Conservation (phyloP, 495 filamentous ascomycete genomes). For the Xylaria sp. region DNA sequence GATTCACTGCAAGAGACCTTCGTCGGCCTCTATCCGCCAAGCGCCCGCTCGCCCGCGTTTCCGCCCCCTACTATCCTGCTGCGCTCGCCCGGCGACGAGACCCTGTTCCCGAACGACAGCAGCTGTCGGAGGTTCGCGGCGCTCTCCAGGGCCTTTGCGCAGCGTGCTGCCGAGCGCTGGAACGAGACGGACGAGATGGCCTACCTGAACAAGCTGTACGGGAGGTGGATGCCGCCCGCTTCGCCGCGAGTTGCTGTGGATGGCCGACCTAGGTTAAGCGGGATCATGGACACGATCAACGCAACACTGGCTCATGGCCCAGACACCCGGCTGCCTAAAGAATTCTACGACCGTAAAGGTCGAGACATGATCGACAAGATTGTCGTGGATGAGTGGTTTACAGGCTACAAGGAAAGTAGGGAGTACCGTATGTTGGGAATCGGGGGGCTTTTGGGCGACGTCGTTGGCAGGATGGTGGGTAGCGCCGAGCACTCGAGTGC, state of each 20-base stretch:
- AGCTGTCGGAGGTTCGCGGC: slow-evolving; percentile 86
- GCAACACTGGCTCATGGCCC: slow-evolving; percentile 85
- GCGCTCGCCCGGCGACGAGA: slow-evolving; percentile 79
- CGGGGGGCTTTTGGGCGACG: slow-evolving; percentile 81
- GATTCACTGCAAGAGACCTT: slow-evolving; percentile 92
- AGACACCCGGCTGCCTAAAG: slow-evolving; percentile 74
- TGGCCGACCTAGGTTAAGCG: slow-evolving; percentile 80
- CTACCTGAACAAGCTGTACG: slow-evolving; percentile 75
- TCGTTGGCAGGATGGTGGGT: slow-evolving; percentile 83
- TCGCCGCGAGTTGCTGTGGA: slow-evolving; percentile 78
- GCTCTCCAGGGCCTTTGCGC: slow-evolving; percentile 79
- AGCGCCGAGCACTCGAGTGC: slow-evolving; percentile 67
- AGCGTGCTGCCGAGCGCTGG: slow-evolving; percentile 80
- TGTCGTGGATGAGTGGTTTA: slow-evolving; percentile 90
- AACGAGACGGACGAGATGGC: slow-evolving; percentile 84
- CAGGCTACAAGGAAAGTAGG: slow-evolving; percentile 78
- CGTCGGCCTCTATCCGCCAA: slow-evolving; percentile 82
- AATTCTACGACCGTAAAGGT: slow-evolving; percentile 85
- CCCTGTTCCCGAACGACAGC: slow-evolving; percentile 87
- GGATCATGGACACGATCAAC: slow-evolving; percentile 95
- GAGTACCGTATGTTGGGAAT: slow-evolving; percentile 91
- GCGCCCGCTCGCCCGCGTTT: slow-evolving; percentile 64
- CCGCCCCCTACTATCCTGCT: slow-evolving; percentile 77
- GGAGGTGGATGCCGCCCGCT: slow-evolving; percentile 83
- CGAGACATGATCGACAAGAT: slow-evolving; percentile 77